Evolutionary conservation across 495 filamentous ascomycete species (phyloP).

Genomic region (Trichoderma reesei): DNA sequence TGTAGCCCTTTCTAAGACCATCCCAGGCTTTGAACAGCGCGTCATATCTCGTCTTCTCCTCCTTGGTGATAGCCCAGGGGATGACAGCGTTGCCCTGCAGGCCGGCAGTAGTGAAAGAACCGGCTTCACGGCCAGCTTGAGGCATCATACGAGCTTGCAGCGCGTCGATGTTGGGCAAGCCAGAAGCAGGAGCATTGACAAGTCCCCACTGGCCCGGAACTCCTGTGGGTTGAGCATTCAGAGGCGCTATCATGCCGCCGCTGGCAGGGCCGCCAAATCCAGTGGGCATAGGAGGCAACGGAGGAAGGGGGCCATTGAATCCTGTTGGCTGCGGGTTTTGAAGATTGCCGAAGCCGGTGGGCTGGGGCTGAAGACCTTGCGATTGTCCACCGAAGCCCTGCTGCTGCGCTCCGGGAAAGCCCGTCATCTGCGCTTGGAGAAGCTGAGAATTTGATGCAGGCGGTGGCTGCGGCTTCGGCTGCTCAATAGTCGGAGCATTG

Average conservation of each 20-base stretch:
- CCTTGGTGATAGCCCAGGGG: conserved; percentile 98
- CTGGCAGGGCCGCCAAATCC: conserved; percentile 66
- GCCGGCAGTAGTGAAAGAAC: conserved; percentile 71
- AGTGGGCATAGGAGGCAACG: conserved; percentile 92
- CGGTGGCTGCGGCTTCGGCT: conserved; percentile 66
- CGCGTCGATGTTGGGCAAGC: conserved; percentile 86
- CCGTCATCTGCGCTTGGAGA: conserved; percentile 64
- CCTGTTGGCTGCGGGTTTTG: conserved; percentile 48
- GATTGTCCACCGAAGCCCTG: conserved; percentile 34
- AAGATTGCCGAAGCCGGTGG: conserved; percentile 40
- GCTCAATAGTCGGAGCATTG: conserved; percentile 65
- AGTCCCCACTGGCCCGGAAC: conserved; percentile 96
- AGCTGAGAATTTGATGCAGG: conserved; percentile 58
- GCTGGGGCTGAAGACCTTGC: conserved; percentile 46
- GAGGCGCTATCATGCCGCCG: conserved; percentile 44
- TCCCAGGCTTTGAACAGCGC: conserved; percentile 95
- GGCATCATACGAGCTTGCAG: conserved; percentile 97
- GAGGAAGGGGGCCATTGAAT: conserved; percentile 69
- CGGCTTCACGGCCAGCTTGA: conserved; percentile 83
- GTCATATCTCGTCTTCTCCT: conserved; percentile 97
- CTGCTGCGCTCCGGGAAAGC: conserved; percentile 52
- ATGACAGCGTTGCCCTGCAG: conserved; percentile 89
- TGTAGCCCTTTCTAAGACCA: conserved; percentile 85
- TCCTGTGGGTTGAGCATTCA: conserved; percentile 93
- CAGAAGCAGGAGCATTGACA: conserved; percentile 84